These are phyloP conservation scores for Marasmius sp. DNA, from an alignment of 1,284 basidiomycete genomes.

Conservation along the genomic window DNA sequence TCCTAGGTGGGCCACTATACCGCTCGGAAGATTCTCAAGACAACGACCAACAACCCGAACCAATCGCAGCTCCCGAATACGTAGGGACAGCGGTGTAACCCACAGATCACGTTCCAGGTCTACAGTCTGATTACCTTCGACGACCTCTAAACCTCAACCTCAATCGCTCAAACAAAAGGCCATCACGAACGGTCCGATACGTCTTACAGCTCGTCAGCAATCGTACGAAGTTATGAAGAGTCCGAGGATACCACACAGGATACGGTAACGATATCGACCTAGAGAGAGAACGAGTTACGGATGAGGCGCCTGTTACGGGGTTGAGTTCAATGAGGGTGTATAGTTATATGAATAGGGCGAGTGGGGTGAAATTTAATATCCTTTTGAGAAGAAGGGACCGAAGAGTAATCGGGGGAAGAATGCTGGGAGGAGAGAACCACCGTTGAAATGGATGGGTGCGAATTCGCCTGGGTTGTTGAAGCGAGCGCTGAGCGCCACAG, in stretches of 20 bases:
- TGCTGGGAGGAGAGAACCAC: neutral
- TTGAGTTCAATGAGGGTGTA: slow-evolving; percentile 2
- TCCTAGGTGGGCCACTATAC: neutral
- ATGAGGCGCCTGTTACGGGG: slow-evolving; percentile 28
- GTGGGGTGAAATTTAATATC: slow-evolving; percentile 40
- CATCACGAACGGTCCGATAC: neutral
- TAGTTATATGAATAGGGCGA: slow-evolving; percentile 2
- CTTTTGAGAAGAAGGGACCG: slow-evolving; percentile 12
- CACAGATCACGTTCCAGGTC: neutral
- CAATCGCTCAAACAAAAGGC: neutral
- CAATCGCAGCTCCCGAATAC: neutral
- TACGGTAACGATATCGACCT: slow-evolving; percentile 50
- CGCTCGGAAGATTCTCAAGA: neutral
- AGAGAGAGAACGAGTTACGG: slow-evolving; percentile 49
- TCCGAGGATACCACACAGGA: slow-evolving; percentile 44
- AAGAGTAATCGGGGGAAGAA: neutral
- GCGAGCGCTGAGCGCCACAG: neutral
- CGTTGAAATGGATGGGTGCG: neutral
- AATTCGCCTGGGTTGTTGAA: neutral
- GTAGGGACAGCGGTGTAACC: neutral
- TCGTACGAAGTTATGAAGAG: slow-evolving; percentile 38
- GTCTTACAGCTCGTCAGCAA: neutral
- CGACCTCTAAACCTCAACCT: neutral
- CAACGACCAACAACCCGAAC: neutral
- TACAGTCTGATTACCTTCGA: neutral